These are phyloP conservation scores for Hypholoma sublateritium DNA, from an alignment of 768 basidiomycete genomes.

Conservation along the genomic window DNA sequence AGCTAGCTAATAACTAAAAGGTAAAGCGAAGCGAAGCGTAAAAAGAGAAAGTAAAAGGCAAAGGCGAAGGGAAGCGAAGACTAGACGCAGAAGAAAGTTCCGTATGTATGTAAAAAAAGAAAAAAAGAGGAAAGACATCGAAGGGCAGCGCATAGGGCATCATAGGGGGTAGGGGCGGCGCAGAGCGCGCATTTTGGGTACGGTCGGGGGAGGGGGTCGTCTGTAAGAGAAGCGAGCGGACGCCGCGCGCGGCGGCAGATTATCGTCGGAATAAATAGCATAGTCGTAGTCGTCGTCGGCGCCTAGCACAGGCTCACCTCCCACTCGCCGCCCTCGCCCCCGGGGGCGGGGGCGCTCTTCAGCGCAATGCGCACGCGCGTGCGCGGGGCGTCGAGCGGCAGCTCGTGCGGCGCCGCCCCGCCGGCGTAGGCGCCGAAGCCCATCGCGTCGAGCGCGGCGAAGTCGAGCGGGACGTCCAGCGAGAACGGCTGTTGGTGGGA, in stretches of 20 bases:
- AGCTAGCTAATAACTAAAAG: too few species aligned
- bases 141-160: too few species aligned
- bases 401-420: too few species aligned
- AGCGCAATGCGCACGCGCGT: slow-evolving; percentile 67
- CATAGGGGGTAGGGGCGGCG: too few species aligned
- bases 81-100: too few species aligned
- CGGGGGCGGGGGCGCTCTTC: slow-evolving; percentile 60
- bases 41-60: too few species aligned
- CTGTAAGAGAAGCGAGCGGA: background rate
- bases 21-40: too few species aligned
- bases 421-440: background rate
- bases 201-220: background rate
- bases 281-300: background rate
- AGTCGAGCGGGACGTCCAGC: background rate
- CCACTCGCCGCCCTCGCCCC: slow-evolving; percentile 75
- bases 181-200: too few species aligned
- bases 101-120: too few species aligned
- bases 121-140: too few species aligned
- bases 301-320: slow-evolving; percentile 69
- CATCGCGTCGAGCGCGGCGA: background rate
- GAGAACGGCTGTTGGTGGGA: background rate
- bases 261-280: background rate
- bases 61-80: too few species aligned
- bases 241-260: background rate
- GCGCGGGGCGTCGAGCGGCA: too few species aligned